Conservation (phyloP, 1,284 basidiomycete species). For the Fomitopsis betulina region DNA sequence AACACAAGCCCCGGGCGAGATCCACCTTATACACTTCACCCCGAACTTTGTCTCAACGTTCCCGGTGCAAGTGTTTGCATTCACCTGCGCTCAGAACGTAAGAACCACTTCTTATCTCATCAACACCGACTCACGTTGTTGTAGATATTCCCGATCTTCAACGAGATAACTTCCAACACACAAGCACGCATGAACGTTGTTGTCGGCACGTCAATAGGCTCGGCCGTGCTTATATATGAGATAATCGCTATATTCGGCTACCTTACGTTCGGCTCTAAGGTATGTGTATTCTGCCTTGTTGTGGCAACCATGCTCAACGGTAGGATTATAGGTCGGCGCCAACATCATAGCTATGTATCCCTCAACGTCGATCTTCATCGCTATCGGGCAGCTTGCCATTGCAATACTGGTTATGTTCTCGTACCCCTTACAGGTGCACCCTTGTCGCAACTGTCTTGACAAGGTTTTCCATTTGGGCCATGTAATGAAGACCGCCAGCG, state of each 20-base stretch:
- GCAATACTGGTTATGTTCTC: conserved; percentile 87
- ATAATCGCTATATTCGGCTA: conserved; percentile 87
- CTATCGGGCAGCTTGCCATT: conserved; percentile 91
- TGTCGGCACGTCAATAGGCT: conserved; percentile 82
- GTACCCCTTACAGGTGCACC: conserved; percentile 91
- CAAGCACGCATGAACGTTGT: conserved; percentile 86
- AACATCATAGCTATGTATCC: conserved; percentile 97
- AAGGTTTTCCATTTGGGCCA: conserved; percentile 69
- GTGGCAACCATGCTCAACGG: background rate
- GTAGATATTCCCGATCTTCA: conserved; percentile 89
- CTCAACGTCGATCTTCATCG: conserved; percentile 88
- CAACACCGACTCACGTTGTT: too few relatives aligned
- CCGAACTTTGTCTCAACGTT: conserved; percentile 81
- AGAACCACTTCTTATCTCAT: conserved; percentile 16
- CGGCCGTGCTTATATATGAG: conserved; percentile 77
- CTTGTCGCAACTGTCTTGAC: conserved; percentile 90
- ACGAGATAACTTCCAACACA: conserved; percentile 82
- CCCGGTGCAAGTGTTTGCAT: conserved; percentile 95
- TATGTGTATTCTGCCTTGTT: conserved; percentile 19
- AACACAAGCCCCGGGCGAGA: conserved; percentile 57
- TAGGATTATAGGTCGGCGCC: conserved; percentile 59
- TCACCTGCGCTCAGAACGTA: conserved; percentile 90
- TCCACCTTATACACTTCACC: conserved; percentile 67
- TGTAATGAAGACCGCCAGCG: conserved; percentile 17
- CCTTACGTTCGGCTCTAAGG: conserved; percentile 89